Base-by-base conservation (phyloP, 768 basidiomycete genomes). In the Lentinula lateritia region DNA sequence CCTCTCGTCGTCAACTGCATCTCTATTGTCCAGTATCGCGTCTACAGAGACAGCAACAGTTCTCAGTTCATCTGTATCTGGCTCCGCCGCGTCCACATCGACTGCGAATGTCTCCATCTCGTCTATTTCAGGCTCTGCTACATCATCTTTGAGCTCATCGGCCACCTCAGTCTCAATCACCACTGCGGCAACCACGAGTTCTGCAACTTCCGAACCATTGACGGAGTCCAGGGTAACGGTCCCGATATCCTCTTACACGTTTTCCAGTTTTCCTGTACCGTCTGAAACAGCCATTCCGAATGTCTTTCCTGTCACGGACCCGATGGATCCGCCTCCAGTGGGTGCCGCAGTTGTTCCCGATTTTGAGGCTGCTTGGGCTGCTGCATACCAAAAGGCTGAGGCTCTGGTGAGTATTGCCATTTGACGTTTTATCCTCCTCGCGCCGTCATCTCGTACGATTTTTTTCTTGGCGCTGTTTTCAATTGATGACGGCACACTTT, bases 261-360 rank as follows among this genome's bases (percentile, higher is more conserved):
- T 89, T 76, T 72, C 79, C 12, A 80, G 86, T 3, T 88, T 82
- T 76, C 86, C 88, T 1, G 76, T 82, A 13, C 86, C 89, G 15
- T 80, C 83, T 0, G 79, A 84, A 58, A 65, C 73, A 0, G 78
- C 89, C 6, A 72, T 83, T 54, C 76, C 82, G 0, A 80, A 80
- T 7, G 70, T 83, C 5, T 89, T 81, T 68, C 83, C 83, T 9
- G 72, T 74, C 9, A 78, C 80, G 3, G 80, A 86, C 62, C 88
- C 88, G 0, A 72, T 72, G 18, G 72, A 74, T 34, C 88, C 88
- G 1, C 89, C 89, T 0, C 72, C 82, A 0, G 83, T 83, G 56
- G 70, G 77, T 15, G 52, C 50, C 1, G 35, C 62, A n/a, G 36
- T 79, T 16, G 69, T 82, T 0, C 81, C 81, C 3, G 80, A 83